A percentile compares a stretch with the other conserved stretches of the same genome.
Conservation (phyloP, 805 yeast genomes). For the Zygotorulaspora danielsina region DNA sequence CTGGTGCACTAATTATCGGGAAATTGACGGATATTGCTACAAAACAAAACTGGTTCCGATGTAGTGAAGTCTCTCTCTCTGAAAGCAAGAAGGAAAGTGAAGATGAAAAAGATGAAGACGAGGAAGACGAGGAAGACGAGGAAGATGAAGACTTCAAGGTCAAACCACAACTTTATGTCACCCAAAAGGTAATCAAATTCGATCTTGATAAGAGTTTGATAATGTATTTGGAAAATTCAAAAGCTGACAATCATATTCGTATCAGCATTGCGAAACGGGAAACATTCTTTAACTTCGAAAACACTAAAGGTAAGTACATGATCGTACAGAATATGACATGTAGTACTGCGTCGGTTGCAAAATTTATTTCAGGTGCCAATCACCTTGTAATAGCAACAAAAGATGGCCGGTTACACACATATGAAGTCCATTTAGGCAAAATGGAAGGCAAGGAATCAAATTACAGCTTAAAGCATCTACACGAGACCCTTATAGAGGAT, state of each 20-base stretch:
- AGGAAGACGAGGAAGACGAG: conserved; percentile 16
- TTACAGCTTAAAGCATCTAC: conserved; percentile 46
- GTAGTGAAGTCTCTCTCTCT: neutral
- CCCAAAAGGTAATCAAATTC: conserved; percentile 4
- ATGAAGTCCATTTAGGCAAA: conserved; percentile 22
- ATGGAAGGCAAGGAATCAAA: conserved; percentile 15
- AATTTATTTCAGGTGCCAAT: conserved; percentile 25
- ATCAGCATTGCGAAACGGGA: conserved; percentile 11
- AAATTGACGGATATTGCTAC: conserved; percentile 22
- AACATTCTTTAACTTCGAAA: conserved; percentile 4
- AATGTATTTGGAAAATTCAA: conserved; percentile 47
- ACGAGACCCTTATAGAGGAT: conserved; percentile 53
- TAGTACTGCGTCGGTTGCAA: conserved; percentile 21
- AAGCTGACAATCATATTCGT: conserved; percentile 27
- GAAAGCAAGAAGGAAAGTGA: neutral
- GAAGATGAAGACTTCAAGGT: conserved; percentile 14
- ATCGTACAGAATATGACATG: conserved; percentile 11
- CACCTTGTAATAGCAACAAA: conserved; percentile 47
- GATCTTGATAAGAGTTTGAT: conserved; percentile 23
- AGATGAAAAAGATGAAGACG: conserved; percentile 13
- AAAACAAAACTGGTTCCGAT: conserved; percentile 25
- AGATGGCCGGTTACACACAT: conserved; percentile 19
- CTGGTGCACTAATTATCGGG: conserved; percentile 31
- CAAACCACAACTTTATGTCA: conserved; percentile 4
- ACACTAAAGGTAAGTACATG: conserved; percentile 1